These are phyloP conservation scores for Exserohilum turcica DNA, from an alignment of 2,329 filamentous ascomycete species.

Conservation along the genomic window DNA sequence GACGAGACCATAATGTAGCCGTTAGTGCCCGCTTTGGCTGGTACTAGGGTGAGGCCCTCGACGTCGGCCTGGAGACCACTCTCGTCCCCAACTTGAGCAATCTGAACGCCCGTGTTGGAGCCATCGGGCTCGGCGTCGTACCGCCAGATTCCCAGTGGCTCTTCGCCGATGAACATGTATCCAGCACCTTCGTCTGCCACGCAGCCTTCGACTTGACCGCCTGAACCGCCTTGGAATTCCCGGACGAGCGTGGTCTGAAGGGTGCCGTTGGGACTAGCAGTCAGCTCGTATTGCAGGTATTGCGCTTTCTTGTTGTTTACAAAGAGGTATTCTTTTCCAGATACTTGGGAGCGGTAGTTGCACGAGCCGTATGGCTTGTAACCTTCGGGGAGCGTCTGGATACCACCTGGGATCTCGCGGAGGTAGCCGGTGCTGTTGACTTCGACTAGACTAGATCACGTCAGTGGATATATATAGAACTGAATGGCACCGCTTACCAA, in stretches of 20 bases:
- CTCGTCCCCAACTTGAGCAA: conserved; percentile 55
- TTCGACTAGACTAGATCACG: conserved; percentile 53
- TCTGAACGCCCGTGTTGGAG: conserved; percentile 39
- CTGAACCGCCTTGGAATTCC: conserved; percentile 58
- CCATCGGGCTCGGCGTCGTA: conserved; percentile 58
- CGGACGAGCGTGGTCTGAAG: conserved; percentile 57
- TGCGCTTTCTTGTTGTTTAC: conserved; percentile 60
- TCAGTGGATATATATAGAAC: background rate
- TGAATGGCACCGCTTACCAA: conserved; percentile 50
- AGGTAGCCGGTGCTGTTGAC: conserved; percentile 55
- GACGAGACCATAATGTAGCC: conserved; percentile 60
- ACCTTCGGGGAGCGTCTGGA: conserved; percentile 53
- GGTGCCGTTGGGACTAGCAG: conserved; percentile 47
- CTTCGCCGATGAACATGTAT: conserved; percentile 59
- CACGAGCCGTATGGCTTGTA: conserved; percentile 60
- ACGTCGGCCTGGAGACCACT: conserved; percentile 57
- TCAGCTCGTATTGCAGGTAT: conserved; percentile 61
- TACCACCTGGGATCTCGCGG: conserved; percentile 51
- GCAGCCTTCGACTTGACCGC: conserved; percentile 61
- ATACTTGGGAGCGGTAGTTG: conserved; percentile 55
- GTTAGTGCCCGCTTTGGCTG: conserved; percentile 51
- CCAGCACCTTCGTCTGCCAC: conserved; percentile 59
- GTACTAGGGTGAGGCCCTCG: conserved; percentile 60
- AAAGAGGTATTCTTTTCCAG: conserved; percentile 59
- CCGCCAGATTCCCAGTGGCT: conserved; percentile 59